A percentile compares a stretch with the other conserved stretches of the same genome.
These are phyloP conservation scores for Yamadazyma conglobata DNA, from an alignment of 1,139 yeast genomes.

Conservation along the genomic window DNA sequence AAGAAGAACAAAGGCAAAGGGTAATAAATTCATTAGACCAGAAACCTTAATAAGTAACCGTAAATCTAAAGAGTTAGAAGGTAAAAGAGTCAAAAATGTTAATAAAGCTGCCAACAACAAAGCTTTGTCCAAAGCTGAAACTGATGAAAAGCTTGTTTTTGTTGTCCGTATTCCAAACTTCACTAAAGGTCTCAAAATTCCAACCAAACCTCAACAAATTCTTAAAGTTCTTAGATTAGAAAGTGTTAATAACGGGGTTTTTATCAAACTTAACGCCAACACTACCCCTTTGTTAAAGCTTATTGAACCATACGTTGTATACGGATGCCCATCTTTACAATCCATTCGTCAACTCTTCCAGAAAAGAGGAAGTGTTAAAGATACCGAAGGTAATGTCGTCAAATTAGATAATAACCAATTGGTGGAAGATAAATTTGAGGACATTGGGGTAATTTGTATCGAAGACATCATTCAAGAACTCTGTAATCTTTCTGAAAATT, in stretches of 20 bases:
- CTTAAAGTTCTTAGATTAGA: constrained; percentile 56
- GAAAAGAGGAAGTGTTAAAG: constrained; percentile 64
- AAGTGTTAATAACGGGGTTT: constrained; percentile 64
- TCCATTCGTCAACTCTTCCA: constrained; percentile 71
- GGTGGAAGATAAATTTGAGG: constrained; percentile 69
- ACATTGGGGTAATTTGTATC: constrained; percentile 66
- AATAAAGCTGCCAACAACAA: constrained; percentile 40
- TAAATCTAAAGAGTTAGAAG: constrained; percentile 62
- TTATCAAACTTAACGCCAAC: constrained; percentile 56
- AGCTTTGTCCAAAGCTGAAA: constrained; percentile 23
- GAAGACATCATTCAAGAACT: constrained; percentile 78
- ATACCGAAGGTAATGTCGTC: constrained; percentile 29
- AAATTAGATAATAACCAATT: constrained; percentile 68
- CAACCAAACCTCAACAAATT: constrained; percentile 60
- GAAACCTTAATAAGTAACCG: constrained; percentile 67
- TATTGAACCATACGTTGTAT: constrained; percentile 67
- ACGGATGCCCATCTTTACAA: constrained; percentile 68
- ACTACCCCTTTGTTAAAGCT: constrained; percentile 60
- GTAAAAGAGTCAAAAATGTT: constrained; percentile 62
- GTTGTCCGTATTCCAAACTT: constrained; percentile 62
- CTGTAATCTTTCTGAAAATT: constrained; percentile 56
- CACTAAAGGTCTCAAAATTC: constrained; percentile 58
- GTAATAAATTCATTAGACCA: constrained; percentile 60
- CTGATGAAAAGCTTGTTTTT: constrained; percentile 53
- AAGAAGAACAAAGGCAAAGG: constrained; percentile 37